A percentile compares a stretch with the other conserved stretches of the same genome.
These are phyloP conservation scores for Ogataea thermomethanolica DNA, from an alignment of 805 yeast species.

Conservation along the genomic window DNA sequence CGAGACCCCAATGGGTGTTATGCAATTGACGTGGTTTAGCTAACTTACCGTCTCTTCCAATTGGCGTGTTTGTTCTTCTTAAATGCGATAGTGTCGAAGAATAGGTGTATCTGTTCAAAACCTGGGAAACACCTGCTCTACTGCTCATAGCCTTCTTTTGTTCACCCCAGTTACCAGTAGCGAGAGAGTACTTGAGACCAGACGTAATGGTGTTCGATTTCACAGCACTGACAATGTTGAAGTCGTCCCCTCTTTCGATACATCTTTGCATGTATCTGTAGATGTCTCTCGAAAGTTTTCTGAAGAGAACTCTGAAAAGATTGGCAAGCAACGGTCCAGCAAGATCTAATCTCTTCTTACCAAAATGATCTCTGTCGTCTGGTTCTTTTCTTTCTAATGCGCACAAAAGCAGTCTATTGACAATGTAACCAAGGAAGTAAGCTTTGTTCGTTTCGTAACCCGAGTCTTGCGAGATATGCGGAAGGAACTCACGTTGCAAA, in stretches of 20 bases:
- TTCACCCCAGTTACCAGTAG: conserved; percentile 99
- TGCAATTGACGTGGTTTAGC: conserved; percentile 99
- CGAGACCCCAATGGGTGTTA: conserved; percentile 99
- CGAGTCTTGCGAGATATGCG: conserved; percentile 95
- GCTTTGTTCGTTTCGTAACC: conserved; percentile 98
- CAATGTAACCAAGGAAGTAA: conserved; percentile 96
- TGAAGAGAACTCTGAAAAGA: conserved; percentile 89
- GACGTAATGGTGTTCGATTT: conserved; percentile 96
- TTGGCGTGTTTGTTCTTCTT: conserved; percentile 98
- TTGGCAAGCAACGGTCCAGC: conserved; percentile 98
- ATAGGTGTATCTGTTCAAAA: conserved; percentile 94
- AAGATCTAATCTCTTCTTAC: conserved; percentile 95
- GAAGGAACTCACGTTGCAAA: conserved; percentile 91
- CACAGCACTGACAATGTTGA: conserved; percentile 93
- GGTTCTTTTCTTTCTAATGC: conserved; percentile 97
- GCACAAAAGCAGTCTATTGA: conserved; percentile 88
- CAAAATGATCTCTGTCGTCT: conserved; percentile 99
- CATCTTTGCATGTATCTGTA: conserved; percentile 98
- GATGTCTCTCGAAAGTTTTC: conserved; percentile 93
- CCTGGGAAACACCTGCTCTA: conserved; percentile 99
- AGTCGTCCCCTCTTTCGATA: conserved; percentile 96
- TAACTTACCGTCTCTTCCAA: conserved; percentile 98
- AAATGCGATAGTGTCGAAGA: conserved; percentile 98
- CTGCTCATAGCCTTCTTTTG: conserved; percentile 99
- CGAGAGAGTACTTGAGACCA: conserved; percentile 94